phyloP scores from a whole-genome alignment of 345 rosid genomes.

The Gossypioides kirkii region DNA sequence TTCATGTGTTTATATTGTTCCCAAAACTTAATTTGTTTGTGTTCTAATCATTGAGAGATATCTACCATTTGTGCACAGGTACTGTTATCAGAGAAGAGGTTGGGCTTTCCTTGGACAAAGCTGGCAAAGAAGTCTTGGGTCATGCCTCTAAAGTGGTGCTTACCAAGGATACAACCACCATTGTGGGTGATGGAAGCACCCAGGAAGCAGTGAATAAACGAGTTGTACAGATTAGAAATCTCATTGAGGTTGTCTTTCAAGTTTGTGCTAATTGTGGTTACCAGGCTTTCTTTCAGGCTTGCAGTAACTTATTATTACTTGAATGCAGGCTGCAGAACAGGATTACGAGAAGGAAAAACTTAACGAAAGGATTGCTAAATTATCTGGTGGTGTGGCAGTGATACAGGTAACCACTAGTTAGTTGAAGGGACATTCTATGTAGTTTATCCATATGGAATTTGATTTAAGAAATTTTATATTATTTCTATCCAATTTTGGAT shows the following conservation, averaged over 20 bases:
- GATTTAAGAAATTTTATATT: neutral
- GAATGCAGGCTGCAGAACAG: constrained; percentile 73
- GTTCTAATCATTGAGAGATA: neutral
- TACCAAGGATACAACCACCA: constrained; percentile 85
- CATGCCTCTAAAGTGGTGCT: constrained; percentile 88
- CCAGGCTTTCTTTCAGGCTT: neutral
- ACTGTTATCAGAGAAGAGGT: constrained; percentile 92
- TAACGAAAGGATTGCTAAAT: constrained; percentile 91
- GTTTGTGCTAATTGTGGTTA: neutral
- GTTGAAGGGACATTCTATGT: neutral
- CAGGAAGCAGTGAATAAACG: constrained; percentile 90
- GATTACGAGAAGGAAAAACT: constrained; percentile 95
- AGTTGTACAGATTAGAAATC: constrained; percentile 85
- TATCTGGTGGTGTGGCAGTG: constrained; percentile 85
- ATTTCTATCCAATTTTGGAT: constrained; percentile 1
- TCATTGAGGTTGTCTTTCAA: constrained; percentile 56
- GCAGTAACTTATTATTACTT: neutral
- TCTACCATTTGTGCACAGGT: constrained; percentile 32
- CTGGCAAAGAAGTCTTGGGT: constrained; percentile 83
- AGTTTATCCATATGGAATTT: neutral
- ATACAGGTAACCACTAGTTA: constrained; percentile 44
- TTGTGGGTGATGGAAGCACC: constrained; percentile 97
- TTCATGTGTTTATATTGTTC: neutral
- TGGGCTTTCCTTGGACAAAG: constrained; percentile 95
- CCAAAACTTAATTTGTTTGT: neutral